Evolutionary conservation across 768 basidiomycete species (phyloP).

Genomic region (Krasilnikovozyma curviuscula): DNA sequence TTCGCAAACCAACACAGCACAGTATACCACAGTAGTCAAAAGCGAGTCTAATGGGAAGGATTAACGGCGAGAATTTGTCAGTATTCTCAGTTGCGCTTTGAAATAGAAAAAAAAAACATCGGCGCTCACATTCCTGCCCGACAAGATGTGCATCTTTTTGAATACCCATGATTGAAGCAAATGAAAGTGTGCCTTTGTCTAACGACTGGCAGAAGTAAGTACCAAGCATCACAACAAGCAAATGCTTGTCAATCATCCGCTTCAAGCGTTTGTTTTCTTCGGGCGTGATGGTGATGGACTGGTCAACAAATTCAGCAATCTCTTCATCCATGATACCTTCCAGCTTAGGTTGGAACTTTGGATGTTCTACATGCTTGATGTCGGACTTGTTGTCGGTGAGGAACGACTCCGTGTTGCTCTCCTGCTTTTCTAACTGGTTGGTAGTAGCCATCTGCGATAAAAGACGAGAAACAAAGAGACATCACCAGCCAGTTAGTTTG

Average conservation of each 20-base stretch:
- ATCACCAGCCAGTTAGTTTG: too few relatives aligned
- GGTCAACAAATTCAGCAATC: background rate
- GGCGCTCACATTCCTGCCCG: conserved; percentile 30
- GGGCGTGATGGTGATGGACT: background rate
- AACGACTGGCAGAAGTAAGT: conserved; percentile 3
- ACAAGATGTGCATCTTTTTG: conserved; percentile 30
- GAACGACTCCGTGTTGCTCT: too few relatives aligned
- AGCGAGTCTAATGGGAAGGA: background rate
- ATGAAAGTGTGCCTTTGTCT: background rate
- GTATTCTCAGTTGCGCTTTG: too few relatives aligned
- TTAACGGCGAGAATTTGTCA: too few relatives aligned
- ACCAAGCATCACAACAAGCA: conserved; percentile 33
- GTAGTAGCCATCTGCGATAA: too few relatives aligned
- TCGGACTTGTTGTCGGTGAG: too few relatives aligned
- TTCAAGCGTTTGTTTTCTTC: conserved; percentile 8
- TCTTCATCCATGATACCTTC: conserved; percentile 4
- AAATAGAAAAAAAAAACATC: background rate
- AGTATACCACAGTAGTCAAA: conserved; percentile 4
- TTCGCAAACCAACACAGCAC: conserved; percentile 28
- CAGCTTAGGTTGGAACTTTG: background rate
- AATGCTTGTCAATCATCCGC: conserved; percentile 33
- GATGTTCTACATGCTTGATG: too few relatives aligned
- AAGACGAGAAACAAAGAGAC: too few relatives aligned
- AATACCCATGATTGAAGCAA: conserved; percentile 21
- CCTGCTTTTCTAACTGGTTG: too few relatives aligned